A percentile compares a stretch with the other conserved stretches of the same genome.
Conservation (phyloP, 768 basidiomycete genomes). For the Boletus tomentosulus region DNA sequence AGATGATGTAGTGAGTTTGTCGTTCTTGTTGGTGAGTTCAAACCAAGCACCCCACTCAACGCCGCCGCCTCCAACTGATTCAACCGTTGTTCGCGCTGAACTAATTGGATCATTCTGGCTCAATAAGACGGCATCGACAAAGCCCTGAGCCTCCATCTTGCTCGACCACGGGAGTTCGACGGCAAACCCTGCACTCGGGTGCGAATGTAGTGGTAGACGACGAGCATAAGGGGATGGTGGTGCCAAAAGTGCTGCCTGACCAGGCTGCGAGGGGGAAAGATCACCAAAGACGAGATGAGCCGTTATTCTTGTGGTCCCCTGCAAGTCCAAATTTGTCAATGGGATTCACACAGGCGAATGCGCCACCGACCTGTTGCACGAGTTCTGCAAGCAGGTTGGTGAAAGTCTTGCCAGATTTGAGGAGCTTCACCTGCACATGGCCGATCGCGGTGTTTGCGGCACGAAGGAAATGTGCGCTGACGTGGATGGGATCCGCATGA, state of each 20-base stretch:
- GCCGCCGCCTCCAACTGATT: slow-evolving; percentile 49
- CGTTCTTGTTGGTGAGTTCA: slow-evolving; percentile 42
- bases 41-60: slow-evolving; percentile 56
- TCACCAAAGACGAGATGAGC: slow-evolving; percentile 55
- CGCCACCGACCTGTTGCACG: slow-evolving; percentile 46
- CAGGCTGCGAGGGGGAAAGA: slow-evolving; percentile 34
- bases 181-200: slow-evolving; percentile 42
- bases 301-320: slow-evolving; percentile 47
- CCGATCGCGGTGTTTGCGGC: slow-evolving; percentile 40
- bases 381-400: slow-evolving; percentile 58
- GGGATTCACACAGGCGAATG: slow-evolving; percentile 1
- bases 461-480: slow-evolving; percentile 56
- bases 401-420: slow-evolving; percentile 51
- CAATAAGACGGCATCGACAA: slow-evolving; percentile 40
- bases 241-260: slow-evolving; percentile 26
- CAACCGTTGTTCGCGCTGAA: slow-evolving; percentile 34
- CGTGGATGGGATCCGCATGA: slow-evolving; percentile 56
- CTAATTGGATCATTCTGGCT: slow-evolving; percentile 38
- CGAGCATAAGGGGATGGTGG: slow-evolving; percentile 58
- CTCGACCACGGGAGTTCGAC: slow-evolving; percentile 34
- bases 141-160: slow-evolving; percentile 31
- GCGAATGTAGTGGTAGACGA: slow-evolving; percentile 51
- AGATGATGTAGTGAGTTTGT: slow-evolving; percentile 43
- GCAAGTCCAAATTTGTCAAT: background rate
- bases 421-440: slow-evolving; percentile 42